Conservation (phyloP, 352 stramenopile species). For the Pythium dissotocum region DNA sequence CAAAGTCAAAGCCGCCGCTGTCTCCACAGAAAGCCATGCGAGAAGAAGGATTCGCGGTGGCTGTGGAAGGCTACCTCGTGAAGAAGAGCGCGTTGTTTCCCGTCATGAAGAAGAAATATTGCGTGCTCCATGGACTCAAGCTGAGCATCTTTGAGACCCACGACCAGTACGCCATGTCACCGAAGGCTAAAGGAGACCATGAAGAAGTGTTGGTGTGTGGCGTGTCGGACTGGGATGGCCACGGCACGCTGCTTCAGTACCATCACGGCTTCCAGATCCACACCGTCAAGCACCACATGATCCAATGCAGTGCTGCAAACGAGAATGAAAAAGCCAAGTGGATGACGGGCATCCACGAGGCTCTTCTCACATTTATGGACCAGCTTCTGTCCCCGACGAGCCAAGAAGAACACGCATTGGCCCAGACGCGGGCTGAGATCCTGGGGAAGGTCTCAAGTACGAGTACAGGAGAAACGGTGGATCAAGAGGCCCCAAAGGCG, state of each 20-base stretch:
- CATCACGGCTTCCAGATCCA: slow-evolving; percentile 73
- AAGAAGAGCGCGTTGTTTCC: slow-evolving; percentile 40
- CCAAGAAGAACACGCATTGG: slow-evolving; percentile 27
- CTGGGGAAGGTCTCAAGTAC: not conserved
- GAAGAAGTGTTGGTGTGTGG: slow-evolving; percentile 36
- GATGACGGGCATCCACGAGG: slow-evolving; percentile 55
- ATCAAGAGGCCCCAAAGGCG: not conserved
- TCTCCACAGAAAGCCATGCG: not conserved
- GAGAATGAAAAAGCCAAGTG: slow-evolving; percentile 66
- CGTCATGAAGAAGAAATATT: slow-evolving; percentile 48
- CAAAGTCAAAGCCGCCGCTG: not conserved
- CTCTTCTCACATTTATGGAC: slow-evolving; percentile 45
- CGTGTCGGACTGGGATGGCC: slow-evolving; percentile 66
- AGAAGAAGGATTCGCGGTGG: slow-evolving; percentile 3
- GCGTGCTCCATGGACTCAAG: slow-evolving; percentile 27
- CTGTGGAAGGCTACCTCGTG: slow-evolving; percentile 40
- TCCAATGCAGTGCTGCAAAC: slow-evolving; percentile 68
- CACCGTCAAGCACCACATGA: slow-evolving; percentile 46
- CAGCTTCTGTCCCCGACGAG: slow-evolving; percentile 29
- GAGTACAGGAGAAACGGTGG: not conserved
- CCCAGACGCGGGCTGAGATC: slow-evolving; percentile 4
- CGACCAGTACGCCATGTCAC: slow-evolving; percentile 23
- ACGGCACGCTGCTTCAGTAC: slow-evolving; percentile 65
- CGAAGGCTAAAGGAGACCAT: not conserved
- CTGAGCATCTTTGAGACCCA: slow-evolving; percentile 36